Conservation (phyloP, 495 filamentous ascomycete species). For the Talaromyces wortmannii region DNA sequence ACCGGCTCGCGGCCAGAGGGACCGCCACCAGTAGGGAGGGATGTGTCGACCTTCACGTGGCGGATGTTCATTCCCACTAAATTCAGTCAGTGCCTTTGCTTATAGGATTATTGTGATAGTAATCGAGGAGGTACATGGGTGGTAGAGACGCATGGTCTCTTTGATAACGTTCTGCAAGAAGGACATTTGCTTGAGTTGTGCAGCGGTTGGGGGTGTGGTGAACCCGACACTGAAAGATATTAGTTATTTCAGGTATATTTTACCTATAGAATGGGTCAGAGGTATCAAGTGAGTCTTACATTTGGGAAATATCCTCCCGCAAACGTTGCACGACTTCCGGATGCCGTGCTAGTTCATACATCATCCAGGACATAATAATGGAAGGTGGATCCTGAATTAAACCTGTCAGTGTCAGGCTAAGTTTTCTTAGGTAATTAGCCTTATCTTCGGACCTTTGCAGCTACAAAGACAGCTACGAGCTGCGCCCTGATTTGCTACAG, state of each 20-base stretch:
- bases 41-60: constrained; percentile 25
- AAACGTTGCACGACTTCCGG: not conserved
- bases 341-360: not conserved
- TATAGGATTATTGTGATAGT: not conserved
- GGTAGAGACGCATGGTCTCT: not conserved
- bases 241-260: not conserved
- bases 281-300: not conserved
- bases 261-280: not conserved
- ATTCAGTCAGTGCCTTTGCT: not conserved
- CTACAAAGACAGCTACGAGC: not conserved
- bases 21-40: constrained; percentile 62
- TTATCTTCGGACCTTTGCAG: not conserved
- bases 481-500: not conserved
- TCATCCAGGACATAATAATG: not conserved
- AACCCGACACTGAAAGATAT: not conserved
- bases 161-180: not conserved
- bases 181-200: not conserved
- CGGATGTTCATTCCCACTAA: not conserved
- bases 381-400: not conserved
- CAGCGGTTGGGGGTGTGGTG: not conserved
- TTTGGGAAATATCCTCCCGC: not conserved
- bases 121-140: not conserved
- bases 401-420: not conserved
- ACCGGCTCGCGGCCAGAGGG: constrained; percentile 47
- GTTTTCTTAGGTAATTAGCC: not conserved